A percentile compares a stretch with the other conserved stretches of the same genome.
phyloP scores from a whole-genome alignment of 495 filamentous ascomycete species.

The Neurospora discreta region DNA sequence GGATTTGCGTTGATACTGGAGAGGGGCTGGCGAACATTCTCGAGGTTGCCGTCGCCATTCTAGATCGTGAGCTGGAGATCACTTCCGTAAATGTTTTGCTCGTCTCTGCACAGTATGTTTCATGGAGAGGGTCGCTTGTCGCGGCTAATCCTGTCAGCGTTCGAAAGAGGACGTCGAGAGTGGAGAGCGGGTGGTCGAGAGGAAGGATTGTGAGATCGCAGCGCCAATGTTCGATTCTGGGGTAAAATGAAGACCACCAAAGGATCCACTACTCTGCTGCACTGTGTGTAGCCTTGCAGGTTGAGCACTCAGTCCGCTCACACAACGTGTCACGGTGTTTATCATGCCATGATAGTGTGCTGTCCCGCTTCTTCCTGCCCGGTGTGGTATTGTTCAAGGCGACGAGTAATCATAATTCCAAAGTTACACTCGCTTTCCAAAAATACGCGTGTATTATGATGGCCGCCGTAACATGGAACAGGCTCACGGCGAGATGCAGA shows the following conservation, averaged over 20 bases:
- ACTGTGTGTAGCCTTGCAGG: constrained; percentile 3
- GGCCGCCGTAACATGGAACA: not conserved
- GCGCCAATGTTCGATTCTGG: constrained; percentile 11
- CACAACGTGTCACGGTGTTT: not conserved
- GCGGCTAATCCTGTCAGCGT: constrained; percentile 1
- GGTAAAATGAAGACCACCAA: constrained; percentile 3
- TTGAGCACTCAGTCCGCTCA: not conserved
- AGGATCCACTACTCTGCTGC: not conserved
- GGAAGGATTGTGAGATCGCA: constrained; percentile 5
- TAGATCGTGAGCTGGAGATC: not conserved
- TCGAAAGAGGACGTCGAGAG: not conserved
- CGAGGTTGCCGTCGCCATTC: not conserved
- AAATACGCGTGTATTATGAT: not conserved
- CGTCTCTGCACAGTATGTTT: not conserved
- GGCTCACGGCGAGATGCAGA: not conserved
- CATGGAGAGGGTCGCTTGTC: constrained; percentile 1
- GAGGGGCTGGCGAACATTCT: not conserved
- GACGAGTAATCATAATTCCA: too few relatives aligned
- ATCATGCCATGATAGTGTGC: not conserved
- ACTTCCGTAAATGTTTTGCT: not conserved
- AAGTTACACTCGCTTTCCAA: not conserved
- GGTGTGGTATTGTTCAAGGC: too few relatives aligned
- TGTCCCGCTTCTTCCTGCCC: not conserved
- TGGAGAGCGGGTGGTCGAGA: not conserved
- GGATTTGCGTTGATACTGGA: not conserved